Base-by-base conservation (phyloP, 345 rosid genomes). In the Erysimum cheiranthoides region DNA sequence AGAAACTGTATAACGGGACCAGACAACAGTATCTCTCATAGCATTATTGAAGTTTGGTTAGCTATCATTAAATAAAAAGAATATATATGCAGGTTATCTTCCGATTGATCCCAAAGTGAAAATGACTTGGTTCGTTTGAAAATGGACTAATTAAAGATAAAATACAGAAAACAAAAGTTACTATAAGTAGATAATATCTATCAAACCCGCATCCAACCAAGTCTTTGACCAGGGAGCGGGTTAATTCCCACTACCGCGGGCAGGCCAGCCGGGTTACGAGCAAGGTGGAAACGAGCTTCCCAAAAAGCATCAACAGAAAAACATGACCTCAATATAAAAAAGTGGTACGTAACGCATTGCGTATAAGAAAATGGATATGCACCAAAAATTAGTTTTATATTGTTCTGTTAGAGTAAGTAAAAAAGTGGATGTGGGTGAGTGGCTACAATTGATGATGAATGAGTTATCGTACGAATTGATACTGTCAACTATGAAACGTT, bases 41-140 rank as follows among this genome's bases (percentile, higher is more conserved):
- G 31, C 65, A 76, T 76, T 76, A 76, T 76, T 70, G 70, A 64
- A 45, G 70, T 76, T 65, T 61, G 50, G 70, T 75, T 76, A 25
- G 75, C 54, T 60, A 40, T 42, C 78, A 60, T 60, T 68, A 34
- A 39, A 52, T 42, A 34, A 11, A 40, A 40, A 31, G 21, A 67
- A 52, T 42, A 39, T 68, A 28, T 40, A 49, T 75, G 61, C 18
- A 18, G 45, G 47, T 21, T 61, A 75, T 51, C 63, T 68, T 40
- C 70, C 63, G 68, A 40, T 21, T 21, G 25, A 21, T 51, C 49
- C 30, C 46, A 31, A 67, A 67, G 28, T 49, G 79, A 75, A 13
- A 30, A 5, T 43, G 79, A 59, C 74, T 32, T 28, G 12, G 36
- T 65, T 42, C 30, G 14, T 65, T 45, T 74, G 71, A 18, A 57